A percentile compares a stretch with the other conserved stretches of the same genome.
phyloP scores from a whole-genome alignment of 495 filamentous ascomycete genomes.

The Cairneyella variabilis region DNA sequence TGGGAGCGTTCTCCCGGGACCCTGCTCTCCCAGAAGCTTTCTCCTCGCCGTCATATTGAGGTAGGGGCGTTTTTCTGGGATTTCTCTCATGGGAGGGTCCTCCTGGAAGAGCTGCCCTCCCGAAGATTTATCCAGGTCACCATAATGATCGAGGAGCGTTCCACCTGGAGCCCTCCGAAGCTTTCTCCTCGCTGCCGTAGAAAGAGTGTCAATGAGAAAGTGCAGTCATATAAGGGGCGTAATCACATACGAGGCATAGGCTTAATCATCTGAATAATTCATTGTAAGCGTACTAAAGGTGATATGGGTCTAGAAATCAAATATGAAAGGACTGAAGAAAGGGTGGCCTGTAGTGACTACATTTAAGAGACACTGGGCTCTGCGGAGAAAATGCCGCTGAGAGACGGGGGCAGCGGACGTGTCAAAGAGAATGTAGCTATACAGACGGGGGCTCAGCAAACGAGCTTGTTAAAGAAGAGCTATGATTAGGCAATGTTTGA shows the following conservation, averaged over 20 bases:
- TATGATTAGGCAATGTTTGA: too few species aligned
- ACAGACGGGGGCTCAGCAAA: too few species aligned
- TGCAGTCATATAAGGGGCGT: too few species aligned
- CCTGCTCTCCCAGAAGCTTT: constrained; percentile 5
- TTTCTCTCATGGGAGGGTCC: not conserved
- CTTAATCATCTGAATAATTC: not conserved
- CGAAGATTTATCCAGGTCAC: not conserved
- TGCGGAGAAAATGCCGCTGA: too few species aligned
- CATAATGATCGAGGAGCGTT: constrained; percentile 4
- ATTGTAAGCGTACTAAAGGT: not conserved
- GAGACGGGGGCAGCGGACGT: too few species aligned
- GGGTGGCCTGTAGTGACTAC: too few species aligned
- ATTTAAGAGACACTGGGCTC: too few species aligned
- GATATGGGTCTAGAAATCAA: not conserved
- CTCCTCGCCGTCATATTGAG: not conserved
- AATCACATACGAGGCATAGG: not conserved
- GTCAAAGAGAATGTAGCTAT: too few species aligned
- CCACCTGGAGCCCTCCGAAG: not conserved
- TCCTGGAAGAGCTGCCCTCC: constrained; percentile 3
- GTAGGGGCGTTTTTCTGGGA: not conserved
- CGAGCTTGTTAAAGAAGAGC: too few species aligned
- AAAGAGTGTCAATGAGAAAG: not conserved
- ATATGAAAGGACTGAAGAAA: not conserved
- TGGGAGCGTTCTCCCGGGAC: not conserved
- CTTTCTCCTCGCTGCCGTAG: not conserved